Base-by-base conservation (phyloP, 305 asterid genomes). In the Plantago coronopus region DNA sequence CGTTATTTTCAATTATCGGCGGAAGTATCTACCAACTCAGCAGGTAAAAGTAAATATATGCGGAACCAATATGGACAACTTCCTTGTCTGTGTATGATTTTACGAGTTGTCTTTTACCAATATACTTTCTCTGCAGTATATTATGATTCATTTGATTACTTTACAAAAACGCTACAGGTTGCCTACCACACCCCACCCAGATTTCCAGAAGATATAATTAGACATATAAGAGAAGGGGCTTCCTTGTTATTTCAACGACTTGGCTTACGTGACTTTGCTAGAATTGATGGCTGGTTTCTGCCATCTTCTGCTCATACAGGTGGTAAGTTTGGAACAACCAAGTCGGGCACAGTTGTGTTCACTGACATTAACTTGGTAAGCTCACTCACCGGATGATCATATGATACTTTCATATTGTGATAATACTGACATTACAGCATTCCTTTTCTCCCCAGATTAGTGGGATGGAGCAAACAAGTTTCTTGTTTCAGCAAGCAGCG, bases 401-500 rank as follows among this genome's bases (percentile, higher is more conserved):
- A n/a, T 54, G 21, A 55, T 50, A 48, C 64, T 67, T 68, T 16
- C 43, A 4, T 64, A 20, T 56, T 63, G 46, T 40, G 69, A 27
- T 64, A 56, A 48, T 48, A 57, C 58, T 66, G 54, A 27, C 61
- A 59, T 74, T 50, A 51, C 44, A 50, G 45, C 34, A 50, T 54
- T 43, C 57, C 54, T 69, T 51, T 59, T 51, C 45, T 66, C 50
- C 72, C 62, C 74, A 89, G 97, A 85, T 89, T 65, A 89, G 97
- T 67, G 97, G 97, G 65, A 89, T 89, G 97, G 97, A 87, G 78
- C 97, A 89, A 80, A 89, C 97, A 37, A 89, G 97, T 73, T 89
- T 89, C 85, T 68, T 89, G 51, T 89, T 89, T 83, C 97, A 89
- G 77, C 97, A 89, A 76, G 95, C 95, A 47, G 84, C 97, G 47